Evolutionary conservation across 257 asterid species (phyloP), one percentile per base, ranked within the genome.

Genomic region (Euphrasia confusa): DNA sequence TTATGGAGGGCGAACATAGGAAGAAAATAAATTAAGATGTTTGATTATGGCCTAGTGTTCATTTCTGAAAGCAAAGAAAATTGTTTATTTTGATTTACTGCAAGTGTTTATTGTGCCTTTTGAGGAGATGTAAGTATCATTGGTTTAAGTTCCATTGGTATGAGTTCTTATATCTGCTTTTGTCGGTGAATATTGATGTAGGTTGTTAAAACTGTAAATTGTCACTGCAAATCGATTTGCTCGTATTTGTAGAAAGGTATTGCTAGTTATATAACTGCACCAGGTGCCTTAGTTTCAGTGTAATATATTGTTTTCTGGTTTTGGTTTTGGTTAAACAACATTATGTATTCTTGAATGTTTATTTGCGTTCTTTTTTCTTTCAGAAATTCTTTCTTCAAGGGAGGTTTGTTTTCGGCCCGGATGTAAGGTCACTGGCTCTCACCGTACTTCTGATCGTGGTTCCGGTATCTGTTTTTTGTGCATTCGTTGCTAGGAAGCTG

Each of bases 321-420:
- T 21, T 21, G 12, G 10, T 18, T 54, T 21, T 21, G 12, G 10
- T 18, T 54, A 12, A 68, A 9, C 17, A 47, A 18, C 55, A 39
- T 50, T 15, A 30, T n/a, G 6, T 3, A 7, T 17, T 24, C 18
- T 30, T 48, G 33, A 28, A 53, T 54, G 55, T 68, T 40, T 40
- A 24, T 42, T 69, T 56, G 27, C 42, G 42, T 49, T 49, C 12
- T 61, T 74, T 62, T 50, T 52, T 61, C 58, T 74, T 74, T 80
- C 96, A 91, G 97, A 88, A 75, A 72, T 91, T 86, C 75, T 78
- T 81, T 56, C 89, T 88, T 64, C 88, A 77, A 68, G 96, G 96
- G 72, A 88, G 98, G 75, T 86, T 91, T 78, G 67, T 91, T 56
- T 91, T 91, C 74, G 98, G 98, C 62, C 96, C 97, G 12, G 98